Conservation (phyloP, 2,329 filamentous ascomycete species). For the Parasarocladium wereldwijsianum region DNA sequence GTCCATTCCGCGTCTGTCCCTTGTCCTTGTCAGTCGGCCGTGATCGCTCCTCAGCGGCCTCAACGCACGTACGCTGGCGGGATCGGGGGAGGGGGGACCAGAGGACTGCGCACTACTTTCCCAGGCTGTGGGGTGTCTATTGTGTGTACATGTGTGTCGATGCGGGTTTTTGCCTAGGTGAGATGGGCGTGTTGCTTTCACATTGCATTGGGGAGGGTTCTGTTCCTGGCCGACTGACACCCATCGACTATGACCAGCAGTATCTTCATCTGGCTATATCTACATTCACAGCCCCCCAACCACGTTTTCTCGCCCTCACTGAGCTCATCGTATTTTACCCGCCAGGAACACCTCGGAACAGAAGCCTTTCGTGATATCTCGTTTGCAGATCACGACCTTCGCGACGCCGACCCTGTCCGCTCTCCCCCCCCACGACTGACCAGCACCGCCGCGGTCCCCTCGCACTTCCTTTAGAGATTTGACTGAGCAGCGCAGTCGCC, state of each 20-base stretch:
- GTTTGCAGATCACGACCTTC: too few relatives aligned
- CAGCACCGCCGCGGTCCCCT: not conserved
- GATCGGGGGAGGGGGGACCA: not conserved
- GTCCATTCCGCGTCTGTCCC: too few relatives aligned
- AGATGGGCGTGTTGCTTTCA: conserved; percentile 3
- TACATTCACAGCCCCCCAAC: conserved; percentile 3
- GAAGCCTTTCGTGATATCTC: too few relatives aligned
- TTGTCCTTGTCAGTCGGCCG: too few relatives aligned
- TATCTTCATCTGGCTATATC: conserved; percentile 5
- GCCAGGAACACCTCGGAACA: too few relatives aligned
- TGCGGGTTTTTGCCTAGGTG: conserved; percentile 2
- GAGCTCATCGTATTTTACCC: too few relatives aligned
- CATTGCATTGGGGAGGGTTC: conserved; percentile 3
- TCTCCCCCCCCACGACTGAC: not conserved
- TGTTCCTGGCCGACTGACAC: conserved; percentile 2
- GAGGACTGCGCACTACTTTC: not conserved
- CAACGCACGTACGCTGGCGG: too few relatives aligned
- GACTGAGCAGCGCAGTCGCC: too few relatives aligned
- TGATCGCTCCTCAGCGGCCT: too few relatives aligned
- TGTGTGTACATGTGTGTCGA: not conserved
- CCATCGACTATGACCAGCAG: conserved; percentile 2
- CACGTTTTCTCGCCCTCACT: not conserved
- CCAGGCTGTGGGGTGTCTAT: not conserved
- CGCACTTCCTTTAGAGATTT: not conserved
- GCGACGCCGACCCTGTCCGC: too few relatives aligned